A percentile compares a stretch with the other conserved stretches of the same genome.
These are phyloP conservation scores for Fusarium illudens DNA, from an alignment of 2,329 filamentous ascomycete genomes.

Conservation along the genomic window DNA sequence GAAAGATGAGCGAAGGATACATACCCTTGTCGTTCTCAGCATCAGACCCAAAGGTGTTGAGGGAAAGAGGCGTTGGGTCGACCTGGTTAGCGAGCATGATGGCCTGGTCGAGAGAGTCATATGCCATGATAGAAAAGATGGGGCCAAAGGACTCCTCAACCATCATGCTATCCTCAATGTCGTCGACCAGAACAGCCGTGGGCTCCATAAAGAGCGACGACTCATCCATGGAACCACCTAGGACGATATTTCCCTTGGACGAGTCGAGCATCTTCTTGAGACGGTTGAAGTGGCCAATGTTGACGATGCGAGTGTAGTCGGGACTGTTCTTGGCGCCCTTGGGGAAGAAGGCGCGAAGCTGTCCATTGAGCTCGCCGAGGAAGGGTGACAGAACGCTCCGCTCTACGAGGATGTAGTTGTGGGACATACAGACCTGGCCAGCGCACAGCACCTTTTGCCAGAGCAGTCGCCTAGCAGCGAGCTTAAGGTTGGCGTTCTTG, in stretches of 20 bases:
- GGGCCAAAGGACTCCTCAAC: conserved; percentile 90
- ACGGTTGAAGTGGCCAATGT: conserved; percentile 78
- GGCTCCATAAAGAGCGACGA: conserved; percentile 86
- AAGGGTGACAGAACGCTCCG: conserved; percentile 75
- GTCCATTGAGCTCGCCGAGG: conserved; percentile 75
- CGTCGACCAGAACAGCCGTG: conserved; percentile 86
- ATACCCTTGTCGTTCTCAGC: conserved; percentile 77
- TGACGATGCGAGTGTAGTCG: conserved; percentile 84
- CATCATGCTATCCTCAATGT: conserved; percentile 76
- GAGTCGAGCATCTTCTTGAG: conserved; percentile 92
- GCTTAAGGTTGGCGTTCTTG: conserved; percentile 77
- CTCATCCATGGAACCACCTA: conserved; percentile 86
- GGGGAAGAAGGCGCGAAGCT: conserved; percentile 82
- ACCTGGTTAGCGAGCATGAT: conserved; percentile 83
- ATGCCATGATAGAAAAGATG: conserved; percentile 83
- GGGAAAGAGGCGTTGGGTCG: conserved; percentile 81
- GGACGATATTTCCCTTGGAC: conserved; percentile 81
- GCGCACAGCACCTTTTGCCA: conserved; percentile 91
- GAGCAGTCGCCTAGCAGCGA: conserved; percentile 84
- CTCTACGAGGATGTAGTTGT: conserved; percentile 92
- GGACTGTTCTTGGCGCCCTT: conserved; percentile 79
- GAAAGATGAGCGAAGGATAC: conserved; percentile 30
- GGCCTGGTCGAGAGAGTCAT: conserved; percentile 83
- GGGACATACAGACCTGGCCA: conserved; percentile 90
- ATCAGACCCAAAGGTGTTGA: conserved; percentile 87